These are phyloP conservation scores for Globisporangium spinosum DNA, from an alignment of 352 stramenopile species.

Conservation along the genomic window DNA sequence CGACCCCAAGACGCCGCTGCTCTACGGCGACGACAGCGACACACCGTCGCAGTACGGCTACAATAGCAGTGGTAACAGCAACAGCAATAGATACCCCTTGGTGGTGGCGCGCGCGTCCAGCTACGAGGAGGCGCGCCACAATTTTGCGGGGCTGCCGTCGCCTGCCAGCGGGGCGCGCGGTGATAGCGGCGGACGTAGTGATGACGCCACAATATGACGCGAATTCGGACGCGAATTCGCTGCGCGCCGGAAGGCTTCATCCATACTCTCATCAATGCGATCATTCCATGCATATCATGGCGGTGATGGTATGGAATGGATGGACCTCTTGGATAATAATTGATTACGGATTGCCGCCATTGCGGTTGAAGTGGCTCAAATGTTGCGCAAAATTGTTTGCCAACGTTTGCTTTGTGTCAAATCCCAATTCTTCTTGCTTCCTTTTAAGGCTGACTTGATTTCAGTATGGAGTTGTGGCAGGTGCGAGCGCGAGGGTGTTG, in stretches of 20 bases:
- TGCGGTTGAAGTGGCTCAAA: background rate
- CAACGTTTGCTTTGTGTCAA: background rate
- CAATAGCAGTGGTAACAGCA: slow-evolving; percentile 16
- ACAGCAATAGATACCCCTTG: slow-evolving; percentile 19
- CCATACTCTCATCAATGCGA: background rate
- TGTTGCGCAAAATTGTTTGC: background rate
- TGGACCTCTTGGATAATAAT: background rate
- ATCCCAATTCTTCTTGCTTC: background rate
- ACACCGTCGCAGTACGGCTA: slow-evolving; percentile 14
- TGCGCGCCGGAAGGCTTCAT: background rate
- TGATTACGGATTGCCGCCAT: background rate
- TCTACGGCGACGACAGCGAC: slow-evolving; percentile 36
- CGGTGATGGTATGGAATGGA: background rate
- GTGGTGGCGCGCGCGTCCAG: slow-evolving; percentile 29
- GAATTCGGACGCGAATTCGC: background rate
- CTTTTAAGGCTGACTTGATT: background rate
- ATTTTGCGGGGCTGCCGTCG: slow-evolving; percentile 45
- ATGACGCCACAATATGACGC: slow-evolving; percentile 17
- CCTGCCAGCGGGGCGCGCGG: slow-evolving; percentile 9
- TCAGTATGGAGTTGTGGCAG: background rate
- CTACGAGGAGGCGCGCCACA: slow-evolving; percentile 57
- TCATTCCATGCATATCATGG: background rate
- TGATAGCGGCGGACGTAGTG: background rate
- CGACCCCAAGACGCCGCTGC: slow-evolving; percentile 62
- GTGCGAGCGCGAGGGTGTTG: background rate